These are phyloP conservation scores for Trypanosomatidae sp. DNA, from an alignment of 208 protist genomes.

Conservation along the genomic window DNA sequence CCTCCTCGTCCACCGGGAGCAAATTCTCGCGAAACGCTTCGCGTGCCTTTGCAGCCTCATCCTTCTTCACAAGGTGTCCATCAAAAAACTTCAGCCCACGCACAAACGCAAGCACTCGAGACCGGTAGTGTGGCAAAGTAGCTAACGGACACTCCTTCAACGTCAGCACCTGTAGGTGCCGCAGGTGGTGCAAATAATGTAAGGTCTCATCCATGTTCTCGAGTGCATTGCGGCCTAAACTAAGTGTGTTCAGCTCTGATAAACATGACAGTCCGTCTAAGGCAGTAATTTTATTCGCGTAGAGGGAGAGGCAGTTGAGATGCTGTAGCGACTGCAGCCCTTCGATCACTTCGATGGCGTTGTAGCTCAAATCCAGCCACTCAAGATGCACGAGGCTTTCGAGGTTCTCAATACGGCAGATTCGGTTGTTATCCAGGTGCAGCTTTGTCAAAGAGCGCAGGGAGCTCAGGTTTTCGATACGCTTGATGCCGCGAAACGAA, in stretches of 20 bases:
- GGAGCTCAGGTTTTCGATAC: constrained; percentile 91
- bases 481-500: constrained; percentile 66
- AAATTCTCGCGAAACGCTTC: constrained; percentile 86
- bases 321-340: constrained; percentile 81
- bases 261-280: constrained; percentile 75
- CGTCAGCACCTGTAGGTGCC: constrained; percentile 82
- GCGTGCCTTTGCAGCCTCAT: constrained; percentile 49
- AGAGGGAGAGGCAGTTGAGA: constrained; percentile 90
- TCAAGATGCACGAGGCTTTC: constrained; percentile 77
- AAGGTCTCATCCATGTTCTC: constrained; percentile 83
- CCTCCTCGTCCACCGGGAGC: constrained; percentile 78
- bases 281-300: constrained; percentile 80
- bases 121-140: constrained; percentile 58
- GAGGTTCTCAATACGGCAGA: constrained; percentile 91
- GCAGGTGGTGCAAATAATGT: constrained; percentile 77
- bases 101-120: constrained; percentile 74
- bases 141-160: constrained; percentile 70
- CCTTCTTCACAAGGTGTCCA: constrained; percentile 42
- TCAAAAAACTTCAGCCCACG: constrained; percentile 71
- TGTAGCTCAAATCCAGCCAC: constrained; percentile 94
- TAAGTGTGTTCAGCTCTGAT: constrained; percentile 81
- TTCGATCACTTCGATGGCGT: constrained; percentile 92
- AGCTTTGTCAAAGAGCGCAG: constrained; percentile 90
- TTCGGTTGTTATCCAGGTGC: constrained; percentile 96
- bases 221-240: constrained; percentile 93